Evolutionary conservation across 257 asterid species (phyloP).

Genomic region (Salvia miltiorrhiza): DNA sequence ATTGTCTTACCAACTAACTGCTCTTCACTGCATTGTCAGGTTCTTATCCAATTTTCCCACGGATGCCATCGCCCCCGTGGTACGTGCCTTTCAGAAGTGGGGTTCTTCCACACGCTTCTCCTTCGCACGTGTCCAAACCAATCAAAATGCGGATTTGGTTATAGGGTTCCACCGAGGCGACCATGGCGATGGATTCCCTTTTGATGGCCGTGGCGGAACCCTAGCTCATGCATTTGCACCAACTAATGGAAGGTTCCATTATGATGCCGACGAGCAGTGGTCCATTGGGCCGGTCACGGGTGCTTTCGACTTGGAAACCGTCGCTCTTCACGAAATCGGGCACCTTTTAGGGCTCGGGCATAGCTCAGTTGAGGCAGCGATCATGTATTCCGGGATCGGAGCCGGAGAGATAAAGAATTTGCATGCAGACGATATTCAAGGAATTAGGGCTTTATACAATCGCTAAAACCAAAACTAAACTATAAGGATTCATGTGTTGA

Average conservation of each 20-base stretch:
- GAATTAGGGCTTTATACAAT: conserved; percentile 7
- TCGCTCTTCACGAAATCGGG: conserved; percentile 18
- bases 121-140: background rate
- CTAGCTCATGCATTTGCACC: conserved; percentile 41
- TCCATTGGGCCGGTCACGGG: background rate
- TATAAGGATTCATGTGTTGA: too few relatives aligned
- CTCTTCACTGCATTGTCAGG: too few relatives aligned
- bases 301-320: background rate
- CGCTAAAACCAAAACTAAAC: background rate
- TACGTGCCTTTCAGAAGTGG: conserved; percentile 32
- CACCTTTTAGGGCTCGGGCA: conserved; percentile 19
- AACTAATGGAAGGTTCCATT: conserved; percentile 28
- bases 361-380: background rate
- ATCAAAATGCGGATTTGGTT: too few relatives aligned
- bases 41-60: too few relatives aligned
- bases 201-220: conserved; percentile 37
- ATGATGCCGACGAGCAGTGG: conserved; percentile 28
- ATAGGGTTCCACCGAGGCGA: background rate
- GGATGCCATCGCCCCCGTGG: background rate
- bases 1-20: too few relatives aligned
- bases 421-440: conserved; percentile 12
- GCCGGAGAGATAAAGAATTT: background rate
- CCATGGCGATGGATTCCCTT: background rate
- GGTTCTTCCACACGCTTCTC: conserved; percentile 9
- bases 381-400: background rate